Conservation (phyloP, 768 basidiomycete species). For the Lentinula aciculospora region DNA sequence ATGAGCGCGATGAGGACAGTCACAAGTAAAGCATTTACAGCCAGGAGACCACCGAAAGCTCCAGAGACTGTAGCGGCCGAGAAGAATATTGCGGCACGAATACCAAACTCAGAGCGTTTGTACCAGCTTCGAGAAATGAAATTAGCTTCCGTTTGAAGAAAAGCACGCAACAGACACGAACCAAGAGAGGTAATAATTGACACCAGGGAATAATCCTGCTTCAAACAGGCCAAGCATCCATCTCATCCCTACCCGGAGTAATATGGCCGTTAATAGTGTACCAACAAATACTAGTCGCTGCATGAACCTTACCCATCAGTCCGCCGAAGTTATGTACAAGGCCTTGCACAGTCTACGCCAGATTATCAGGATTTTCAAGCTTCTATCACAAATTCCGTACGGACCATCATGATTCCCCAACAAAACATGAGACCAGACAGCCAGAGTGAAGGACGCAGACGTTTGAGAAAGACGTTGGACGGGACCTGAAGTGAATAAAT, state of each 20-base stretch:
- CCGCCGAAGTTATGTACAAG: slow-evolving; percentile 64
- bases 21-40: slow-evolving; percentile 37
- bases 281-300: background rate
- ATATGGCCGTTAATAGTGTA: background rate
- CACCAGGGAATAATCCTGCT: slow-evolving; percentile 60
- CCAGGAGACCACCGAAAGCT: slow-evolving; percentile 75
- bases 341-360: slow-evolving; percentile 62
- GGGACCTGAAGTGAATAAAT: slow-evolving; percentile 41
- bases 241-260: slow-evolving; percentile 45
- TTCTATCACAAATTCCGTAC: background rate
- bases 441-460: slow-evolving; percentile 74
- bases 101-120: slow-evolving; percentile 72
- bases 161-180: slow-evolving; percentile 19
- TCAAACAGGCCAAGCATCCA: slow-evolving; percentile 74
- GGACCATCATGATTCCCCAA: slow-evolving; percentile 75
- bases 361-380: slow-evolving; percentile 5
- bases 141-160: background rate
- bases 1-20: background rate
- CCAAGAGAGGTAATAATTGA: slow-evolving; percentile 73
- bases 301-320: slow-evolving; percentile 45
- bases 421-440: slow-evolving; percentile 65
- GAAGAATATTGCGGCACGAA: slow-evolving; percentile 65
- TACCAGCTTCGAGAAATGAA: slow-evolving; percentile 30
- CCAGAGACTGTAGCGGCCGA: slow-evolving; percentile 76
- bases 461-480: slow-evolving; percentile 67